These are phyloP conservation scores for Dillenia suffruticosa DNA, from an alignment of 164 flowering plant species.

Conservation along the genomic window DNA sequence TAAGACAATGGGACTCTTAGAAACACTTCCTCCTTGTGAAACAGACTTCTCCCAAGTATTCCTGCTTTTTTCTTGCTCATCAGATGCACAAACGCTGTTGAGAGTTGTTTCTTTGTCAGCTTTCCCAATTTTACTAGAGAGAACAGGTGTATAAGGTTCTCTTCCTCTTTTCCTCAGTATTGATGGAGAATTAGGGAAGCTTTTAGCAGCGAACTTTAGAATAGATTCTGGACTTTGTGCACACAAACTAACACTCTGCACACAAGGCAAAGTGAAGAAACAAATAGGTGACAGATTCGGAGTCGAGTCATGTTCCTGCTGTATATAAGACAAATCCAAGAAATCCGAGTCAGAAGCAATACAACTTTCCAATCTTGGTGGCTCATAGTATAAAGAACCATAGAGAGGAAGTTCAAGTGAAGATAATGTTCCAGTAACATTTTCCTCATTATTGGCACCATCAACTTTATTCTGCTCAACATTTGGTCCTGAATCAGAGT, in stretches of 20 bases:
- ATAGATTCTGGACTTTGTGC: slow-evolving; percentile 60
- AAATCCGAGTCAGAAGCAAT: slow-evolving; percentile 27
- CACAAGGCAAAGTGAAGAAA: slow-evolving; percentile 69
- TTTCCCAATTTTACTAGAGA: slow-evolving; percentile 17
- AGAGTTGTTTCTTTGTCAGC: slow-evolving; percentile 10
- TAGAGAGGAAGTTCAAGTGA: slow-evolving; percentile 28
- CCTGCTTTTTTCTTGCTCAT: slow-evolving; percentile 18
- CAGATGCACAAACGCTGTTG: slow-evolving; percentile 13
- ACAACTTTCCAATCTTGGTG: slow-evolving; percentile 31
- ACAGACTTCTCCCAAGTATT: slow-evolving; percentile 19
- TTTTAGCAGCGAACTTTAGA: slow-evolving; percentile 74
- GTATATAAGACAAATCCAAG: slow-evolving; percentile 10
- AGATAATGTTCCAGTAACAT: slow-evolving; percentile 21
- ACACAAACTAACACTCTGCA: slow-evolving; percentile 27
- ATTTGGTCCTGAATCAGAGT: slow-evolving; percentile 21
- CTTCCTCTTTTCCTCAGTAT: slow-evolving; percentile 73
- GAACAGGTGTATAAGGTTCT: slow-evolving; percentile 18
- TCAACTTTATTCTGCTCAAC: slow-evolving; percentile 19
- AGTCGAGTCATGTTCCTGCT: slow-evolving; percentile 26
- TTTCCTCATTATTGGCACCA: slow-evolving; percentile 24
- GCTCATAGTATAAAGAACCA: slow-evolving; percentile 50
- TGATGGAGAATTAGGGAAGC: slow-evolving; percentile 82
- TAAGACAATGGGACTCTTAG: slow-evolving; percentile 21
- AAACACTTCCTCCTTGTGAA: slow-evolving; percentile 17
- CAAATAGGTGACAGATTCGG: slow-evolving; percentile 35